Base-by-base conservation (phyloP, 208 protist genomes). In the Leishmania arabica region DNA sequence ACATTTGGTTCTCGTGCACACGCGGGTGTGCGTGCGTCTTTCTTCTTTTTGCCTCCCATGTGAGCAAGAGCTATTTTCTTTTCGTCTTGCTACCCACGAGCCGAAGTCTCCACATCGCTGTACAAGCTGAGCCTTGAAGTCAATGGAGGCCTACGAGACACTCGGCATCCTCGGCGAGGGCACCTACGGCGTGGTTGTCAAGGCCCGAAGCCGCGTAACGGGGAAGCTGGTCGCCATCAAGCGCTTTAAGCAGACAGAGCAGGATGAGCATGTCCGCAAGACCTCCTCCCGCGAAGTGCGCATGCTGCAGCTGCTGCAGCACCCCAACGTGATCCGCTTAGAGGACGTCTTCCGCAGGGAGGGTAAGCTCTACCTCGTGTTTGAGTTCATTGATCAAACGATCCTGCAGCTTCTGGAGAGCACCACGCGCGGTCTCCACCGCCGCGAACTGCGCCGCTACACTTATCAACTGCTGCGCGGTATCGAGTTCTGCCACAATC, bases 221-320 rank as follows among this genome's bases (percentile, higher is more conserved):
- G 95, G 96, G 3, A 93, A 95, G 73, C 90, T 99, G 7, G 98
- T 99, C 3, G 98, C 98, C 37, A 99, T 99, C 79, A 99, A 99
- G 84, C 99, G 99, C 83, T 99, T 99, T 91, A 99, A 99, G 90
- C 96, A 99, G 83, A 95, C 89, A 15, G 91, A 96, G 56, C 95
- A 98, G 60, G 95, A 98, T 79, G 97, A 99, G 51, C 93, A 98
- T 79, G 98, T 99, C 0, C 89, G 94, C 51, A 98, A 98, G 83
- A 99, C 97, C 5, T 95, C 97, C 15, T 86, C 98, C 49, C 87
- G 98, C 2, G 98, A 99, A 84, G 92, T 99, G 53, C 89, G 95
- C 75, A 93, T 99, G 75, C 87, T 99, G 62, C 98, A 99, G 83
- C 94, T 98, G 83, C 90, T 99, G 37, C 92, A 91, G 47, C 97